phyloP scores from a whole-genome alignment of 148 eudicot species.

The Rhododendron kiyosumense region DNA sequence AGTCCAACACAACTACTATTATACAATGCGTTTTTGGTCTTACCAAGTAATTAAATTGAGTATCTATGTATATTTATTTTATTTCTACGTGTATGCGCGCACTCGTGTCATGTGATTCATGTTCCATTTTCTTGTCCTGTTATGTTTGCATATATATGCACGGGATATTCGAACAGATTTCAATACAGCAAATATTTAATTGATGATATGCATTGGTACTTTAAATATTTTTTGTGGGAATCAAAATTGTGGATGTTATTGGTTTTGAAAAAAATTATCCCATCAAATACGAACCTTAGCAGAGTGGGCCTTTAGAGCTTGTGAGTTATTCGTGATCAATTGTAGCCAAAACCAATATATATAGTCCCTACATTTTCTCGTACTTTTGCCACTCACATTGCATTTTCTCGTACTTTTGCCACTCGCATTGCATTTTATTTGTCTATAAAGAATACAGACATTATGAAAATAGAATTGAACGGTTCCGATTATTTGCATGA shows the following conservation, averaged over 20 bases:
- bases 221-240: background rate
- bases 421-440: too few species aligned
- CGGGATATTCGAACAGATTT: background rate
- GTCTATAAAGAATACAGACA: too few species aligned
- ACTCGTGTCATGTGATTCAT: background rate
- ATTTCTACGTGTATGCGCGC: background rate
- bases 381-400: too few species aligned
- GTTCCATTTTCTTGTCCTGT: background rate
- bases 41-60: background rate
- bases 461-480: too few species aligned
- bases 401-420: too few species aligned
- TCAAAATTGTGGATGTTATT: background rate
- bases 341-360: too few species aligned
- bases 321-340: too few species aligned
- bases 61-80: background rate
- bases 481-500: fast-evolving
- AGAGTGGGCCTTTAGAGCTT: too few species aligned
- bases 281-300: too few species aligned
- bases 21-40: background rate
- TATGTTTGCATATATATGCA: background rate
- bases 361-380: too few species aligned
- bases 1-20: background rate
- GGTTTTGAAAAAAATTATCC: background rate
- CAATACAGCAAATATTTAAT: background rate
- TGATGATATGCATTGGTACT: background rate